Evolutionary conservation across 2,329 filamentous ascomycete species (phyloP).

Genomic region (Chrysosporium queenslandicum): DNA sequence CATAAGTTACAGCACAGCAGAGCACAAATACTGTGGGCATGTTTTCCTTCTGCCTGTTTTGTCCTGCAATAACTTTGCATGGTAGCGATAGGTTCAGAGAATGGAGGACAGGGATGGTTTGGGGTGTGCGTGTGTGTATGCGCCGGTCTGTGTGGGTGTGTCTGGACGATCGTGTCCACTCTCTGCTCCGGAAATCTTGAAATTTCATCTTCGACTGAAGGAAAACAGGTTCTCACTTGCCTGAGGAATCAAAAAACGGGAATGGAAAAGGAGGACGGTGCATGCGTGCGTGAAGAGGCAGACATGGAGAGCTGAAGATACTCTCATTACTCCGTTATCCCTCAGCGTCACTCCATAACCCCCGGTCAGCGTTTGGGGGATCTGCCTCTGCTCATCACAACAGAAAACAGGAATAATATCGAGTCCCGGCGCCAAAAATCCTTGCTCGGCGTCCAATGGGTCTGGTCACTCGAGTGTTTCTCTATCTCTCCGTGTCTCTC

Average conservation of each 20-base stretch:
- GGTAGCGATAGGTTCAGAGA: too few species aligned
- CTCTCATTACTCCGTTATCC: not conserved
- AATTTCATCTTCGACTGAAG: not conserved
- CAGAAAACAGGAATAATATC: not conserved
- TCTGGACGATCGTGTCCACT: not conserved
- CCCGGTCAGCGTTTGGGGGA: not conserved
- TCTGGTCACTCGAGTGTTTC: not conserved
- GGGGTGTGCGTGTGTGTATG: too few species aligned
- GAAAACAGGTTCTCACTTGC: conserved; percentile 3
- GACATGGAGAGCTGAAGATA: not conserved
- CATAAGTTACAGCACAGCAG: too few species aligned
- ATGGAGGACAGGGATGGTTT: too few species aligned
- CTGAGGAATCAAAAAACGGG: not conserved
- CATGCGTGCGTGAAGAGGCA: too few species aligned
- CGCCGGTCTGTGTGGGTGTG: too few species aligned
- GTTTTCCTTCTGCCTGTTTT: too few species aligned
- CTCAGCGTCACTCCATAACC: not conserved
- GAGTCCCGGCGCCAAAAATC: not conserved
- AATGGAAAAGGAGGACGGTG: not conserved
- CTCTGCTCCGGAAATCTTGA: not conserved
- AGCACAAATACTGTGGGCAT: too few species aligned
- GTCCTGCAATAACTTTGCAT: too few species aligned
- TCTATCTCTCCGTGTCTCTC: too few species aligned
- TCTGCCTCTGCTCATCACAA: not conserved
- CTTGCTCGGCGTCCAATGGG: conserved; percentile 1